These are phyloP conservation scores for Amylostereum areolatum DNA, from an alignment of 1,284 basidiomycete species.

Conservation along the genomic window DNA sequence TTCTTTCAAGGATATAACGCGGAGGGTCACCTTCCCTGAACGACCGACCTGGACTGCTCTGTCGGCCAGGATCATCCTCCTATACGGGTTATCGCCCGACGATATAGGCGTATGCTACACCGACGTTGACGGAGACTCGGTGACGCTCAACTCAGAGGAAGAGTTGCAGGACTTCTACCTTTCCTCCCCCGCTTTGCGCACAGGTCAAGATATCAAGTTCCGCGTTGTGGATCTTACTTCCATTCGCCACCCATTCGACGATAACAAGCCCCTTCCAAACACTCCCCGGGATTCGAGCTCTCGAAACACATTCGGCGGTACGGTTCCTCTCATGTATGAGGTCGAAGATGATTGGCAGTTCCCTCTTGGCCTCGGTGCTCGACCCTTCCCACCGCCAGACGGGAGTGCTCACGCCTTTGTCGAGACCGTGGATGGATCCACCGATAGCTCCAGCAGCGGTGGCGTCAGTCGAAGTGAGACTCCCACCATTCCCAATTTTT, in stretches of 20 bases:
- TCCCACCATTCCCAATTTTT: constrained; percentile 9
- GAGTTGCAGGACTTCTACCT: constrained; percentile 60
- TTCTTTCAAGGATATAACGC: constrained; percentile 43
- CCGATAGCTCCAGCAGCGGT: constrained; percentile 22
- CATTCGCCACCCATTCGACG: constrained; percentile 21
- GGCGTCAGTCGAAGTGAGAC: constrained; percentile 10
- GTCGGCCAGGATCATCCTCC: constrained; percentile 43
- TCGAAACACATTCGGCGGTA: constrained; percentile 48
- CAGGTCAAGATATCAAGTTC: constrained; percentile 43
- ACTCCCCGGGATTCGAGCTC: constrained; percentile 28
- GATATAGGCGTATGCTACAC: constrained; percentile 62
- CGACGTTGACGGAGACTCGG: constrained; percentile 63
- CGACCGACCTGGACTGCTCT: constrained; percentile 52
- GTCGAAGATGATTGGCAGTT: constrained; percentile 65
- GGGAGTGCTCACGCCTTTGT: constrained; percentile 51
- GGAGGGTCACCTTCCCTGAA: constrained; percentile 48
- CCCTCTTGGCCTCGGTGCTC: constrained; percentile 26
- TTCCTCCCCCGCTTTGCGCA: constrained; percentile 21
- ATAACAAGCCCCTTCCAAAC: constrained; percentile 28
- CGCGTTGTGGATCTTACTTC: constrained; percentile 53
- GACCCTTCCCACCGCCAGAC: constrained; percentile 19
- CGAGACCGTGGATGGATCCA: constrained; percentile 50
- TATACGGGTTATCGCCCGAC: constrained; percentile 52
- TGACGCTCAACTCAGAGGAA: constrained; percentile 66
- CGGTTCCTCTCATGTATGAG: constrained; percentile 37